Percentiles rank a stretch among this genome's conserved stretches.
phyloP scores from a whole-genome alignment of 805 yeast genomes.

The Myxozyma melibiosi region DNA sequence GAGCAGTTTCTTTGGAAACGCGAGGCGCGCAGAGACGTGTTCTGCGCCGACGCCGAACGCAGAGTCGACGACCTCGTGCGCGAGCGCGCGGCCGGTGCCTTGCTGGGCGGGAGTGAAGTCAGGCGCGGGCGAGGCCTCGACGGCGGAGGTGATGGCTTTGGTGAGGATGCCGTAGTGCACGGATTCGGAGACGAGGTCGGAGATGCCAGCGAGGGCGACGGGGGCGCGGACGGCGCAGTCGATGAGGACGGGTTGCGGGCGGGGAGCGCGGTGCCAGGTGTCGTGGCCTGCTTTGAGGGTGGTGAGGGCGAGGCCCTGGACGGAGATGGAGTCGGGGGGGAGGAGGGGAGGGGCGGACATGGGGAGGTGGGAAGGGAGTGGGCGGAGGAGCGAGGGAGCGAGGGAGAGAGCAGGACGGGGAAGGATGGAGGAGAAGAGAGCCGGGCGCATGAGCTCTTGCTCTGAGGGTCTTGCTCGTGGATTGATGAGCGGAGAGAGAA shows the following conservation, averaged over 20 bases:
- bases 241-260: conserved; percentile 64
- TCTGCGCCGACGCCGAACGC: conserved; percentile 54
- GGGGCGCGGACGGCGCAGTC: conserved; percentile 65
- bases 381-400: no score
- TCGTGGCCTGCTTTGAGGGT: conserved; percentile 33
- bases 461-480: no score
- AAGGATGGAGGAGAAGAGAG: no score
- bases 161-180: conserved; percentile 87
- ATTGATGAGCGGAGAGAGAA: no score
- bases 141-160: conserved; percentile 58
- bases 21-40: conserved; percentile 47
- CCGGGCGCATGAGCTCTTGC: no score
- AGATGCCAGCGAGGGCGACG: conserved; percentile 70
- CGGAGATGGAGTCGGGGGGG: conserved; percentile 24
- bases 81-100: conserved; percentile 44
- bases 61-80: conserved; percentile 50
- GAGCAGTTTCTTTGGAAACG: conserved; percentile 59
- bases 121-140: conserved; percentile 48
- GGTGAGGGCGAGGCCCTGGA: conserved; percentile 58
- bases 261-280: conserved; percentile 34
- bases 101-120: no score
- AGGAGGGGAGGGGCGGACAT: conserved; percentile 26
- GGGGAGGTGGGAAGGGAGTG: no score
- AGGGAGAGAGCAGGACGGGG: no score
- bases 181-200: conserved; percentile 80